phyloP scores from a whole-genome alignment of 495 filamentous ascomycete species.

The Extremus antarcticus region DNA sequence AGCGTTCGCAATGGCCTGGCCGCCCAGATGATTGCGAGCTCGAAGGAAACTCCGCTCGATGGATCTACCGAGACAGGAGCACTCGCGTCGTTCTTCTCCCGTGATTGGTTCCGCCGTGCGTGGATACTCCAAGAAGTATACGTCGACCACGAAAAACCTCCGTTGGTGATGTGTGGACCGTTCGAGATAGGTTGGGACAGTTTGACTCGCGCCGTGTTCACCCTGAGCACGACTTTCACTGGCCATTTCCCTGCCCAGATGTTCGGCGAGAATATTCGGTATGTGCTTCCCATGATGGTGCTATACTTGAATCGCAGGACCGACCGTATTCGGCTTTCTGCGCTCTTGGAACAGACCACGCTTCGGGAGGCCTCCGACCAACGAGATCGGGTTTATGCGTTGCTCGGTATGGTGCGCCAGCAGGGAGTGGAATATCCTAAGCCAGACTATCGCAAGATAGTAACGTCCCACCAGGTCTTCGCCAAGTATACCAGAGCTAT shows the following conservation, averaged over 20 bases:
- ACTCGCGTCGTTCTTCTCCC: background rate
- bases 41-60: background rate
- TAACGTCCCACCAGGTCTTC: background rate
- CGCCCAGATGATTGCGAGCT: background rate
- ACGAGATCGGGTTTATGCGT: background rate
- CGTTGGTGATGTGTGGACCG: constrained; percentile 3
- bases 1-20: no score
- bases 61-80: background rate
- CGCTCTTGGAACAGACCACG: background rate
- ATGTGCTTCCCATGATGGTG: background rate
- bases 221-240: background rate
- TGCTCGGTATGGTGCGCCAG: background rate
- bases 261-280: background rate
- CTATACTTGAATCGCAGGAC: background rate
- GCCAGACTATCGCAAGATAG: background rate
- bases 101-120: constrained; percentile 3
- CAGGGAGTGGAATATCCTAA: background rate
- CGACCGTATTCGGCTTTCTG: background rate
- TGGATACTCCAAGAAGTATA: constrained; percentile 12
- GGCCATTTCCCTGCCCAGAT: background rate
- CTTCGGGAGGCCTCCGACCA: background rate
- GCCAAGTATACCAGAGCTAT: background rate
- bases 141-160: background rate
- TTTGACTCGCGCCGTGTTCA: no score
- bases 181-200: background rate